Evolutionary conservation across 768 basidiomycete genomes (phyloP).

Genomic region (Lactarius vividus): DNA sequence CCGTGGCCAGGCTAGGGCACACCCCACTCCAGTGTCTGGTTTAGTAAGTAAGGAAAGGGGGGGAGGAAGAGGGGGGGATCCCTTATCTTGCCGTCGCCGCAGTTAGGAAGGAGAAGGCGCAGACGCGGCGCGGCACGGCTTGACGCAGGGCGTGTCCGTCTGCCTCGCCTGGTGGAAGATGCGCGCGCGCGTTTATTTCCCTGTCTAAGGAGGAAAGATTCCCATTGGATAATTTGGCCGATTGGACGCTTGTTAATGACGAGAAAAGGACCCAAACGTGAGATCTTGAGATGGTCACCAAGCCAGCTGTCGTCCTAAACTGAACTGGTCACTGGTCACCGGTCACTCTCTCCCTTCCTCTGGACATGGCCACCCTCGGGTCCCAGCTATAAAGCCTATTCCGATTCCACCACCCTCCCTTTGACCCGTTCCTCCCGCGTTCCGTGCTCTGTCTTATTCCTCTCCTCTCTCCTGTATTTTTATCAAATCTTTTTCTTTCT

Average conservation of each 20-base stretch:
- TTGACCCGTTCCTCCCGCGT: conserved; percentile 24
- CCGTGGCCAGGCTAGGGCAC: conserved; percentile 17
- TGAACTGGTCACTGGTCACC: conserved; percentile 18
- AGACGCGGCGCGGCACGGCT: neutral
- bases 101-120: conserved; percentile 15
- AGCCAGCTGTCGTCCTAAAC: conserved; percentile 17
- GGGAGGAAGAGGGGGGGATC: neutral
- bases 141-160: neutral
- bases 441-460: conserved; percentile 23
- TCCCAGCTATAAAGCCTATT: conserved; percentile 33
- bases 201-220: neutral
- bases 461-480: conserved; percentile 12
- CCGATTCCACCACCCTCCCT: conserved; percentile 30
- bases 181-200: neutral
- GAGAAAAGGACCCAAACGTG: conserved; percentile 11
- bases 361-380: conserved; percentile 27
- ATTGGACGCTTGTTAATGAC: conserved; percentile 22
- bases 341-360: conserved; percentile 23
- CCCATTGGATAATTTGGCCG: conserved; percentile 25
- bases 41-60: neutral
- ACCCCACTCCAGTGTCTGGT: neutral
- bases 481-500: conserved; percentile 16
- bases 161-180: neutral
- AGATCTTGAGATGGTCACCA: conserved; percentile 26
- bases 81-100: conserved; percentile 20